Evolutionary conservation across 352 stramenopile genomes (phyloP).

Genomic region (Globisporangium sylvaticum): DNA sequence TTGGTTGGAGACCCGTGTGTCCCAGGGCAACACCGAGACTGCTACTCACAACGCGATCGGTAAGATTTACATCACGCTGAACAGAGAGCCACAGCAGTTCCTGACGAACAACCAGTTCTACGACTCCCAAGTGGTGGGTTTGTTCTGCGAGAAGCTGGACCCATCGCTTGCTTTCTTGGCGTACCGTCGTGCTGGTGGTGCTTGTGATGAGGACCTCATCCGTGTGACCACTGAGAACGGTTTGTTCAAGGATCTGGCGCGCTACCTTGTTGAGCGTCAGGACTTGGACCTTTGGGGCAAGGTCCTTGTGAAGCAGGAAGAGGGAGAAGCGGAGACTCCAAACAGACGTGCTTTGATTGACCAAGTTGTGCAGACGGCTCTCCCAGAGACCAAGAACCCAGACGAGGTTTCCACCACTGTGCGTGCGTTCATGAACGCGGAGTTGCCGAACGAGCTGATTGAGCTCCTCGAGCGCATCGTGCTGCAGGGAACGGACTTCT

Average conservation of each 20-base stretch:
- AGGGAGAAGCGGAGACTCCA: constrained; percentile 89
- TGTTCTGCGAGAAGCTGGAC: constrained; percentile 99
- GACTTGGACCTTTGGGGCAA: constrained; percentile 98
- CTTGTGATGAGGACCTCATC: constrained; percentile 99
- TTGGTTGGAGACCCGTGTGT: constrained; percentile 98
- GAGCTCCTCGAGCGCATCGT: constrained; percentile 99
- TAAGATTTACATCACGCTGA: constrained; percentile 99
- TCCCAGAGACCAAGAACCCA: constrained; percentile 98
- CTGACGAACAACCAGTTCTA: constrained; percentile 99
- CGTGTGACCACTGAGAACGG: constrained; percentile 98
- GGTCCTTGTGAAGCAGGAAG: constrained; percentile 91
- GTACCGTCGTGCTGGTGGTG: constrained; percentile 98
- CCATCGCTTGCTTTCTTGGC: constrained; percentile 98
- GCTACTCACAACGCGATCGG: constrained; percentile 99
- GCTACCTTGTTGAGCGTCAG: constrained; percentile 99
- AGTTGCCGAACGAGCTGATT: constrained; percentile 98
- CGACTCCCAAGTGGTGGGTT: constrained; percentile 97
- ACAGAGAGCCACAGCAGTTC: constrained; percentile 99
- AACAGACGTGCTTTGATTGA: constrained; percentile 97
- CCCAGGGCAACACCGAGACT: constrained; percentile 98
- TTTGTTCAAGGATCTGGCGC: constrained; percentile 98
- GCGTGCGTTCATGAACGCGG: constrained; percentile 99
- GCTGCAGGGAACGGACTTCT: constrained; percentile 99
- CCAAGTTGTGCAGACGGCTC: constrained; percentile 98
- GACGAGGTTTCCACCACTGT: constrained; percentile 99